Base-by-base conservation (phyloP, 2,329 filamentous ascomycete genomes). In the Orbilia oligospora region DNA sequence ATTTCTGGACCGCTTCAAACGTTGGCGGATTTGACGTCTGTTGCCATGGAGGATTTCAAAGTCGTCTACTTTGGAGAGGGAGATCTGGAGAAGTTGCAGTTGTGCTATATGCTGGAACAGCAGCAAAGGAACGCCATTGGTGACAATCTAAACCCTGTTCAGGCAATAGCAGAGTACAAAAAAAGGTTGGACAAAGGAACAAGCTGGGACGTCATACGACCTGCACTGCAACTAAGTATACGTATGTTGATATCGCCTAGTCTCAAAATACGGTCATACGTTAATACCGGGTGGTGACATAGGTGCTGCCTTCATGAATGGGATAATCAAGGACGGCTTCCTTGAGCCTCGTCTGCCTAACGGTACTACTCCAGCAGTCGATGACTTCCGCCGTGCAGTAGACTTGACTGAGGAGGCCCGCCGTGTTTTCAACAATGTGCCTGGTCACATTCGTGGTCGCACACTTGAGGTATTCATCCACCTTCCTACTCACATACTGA, bases 1-100 rank as follows among this genome's bases (percentile, higher is more conserved):
- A 80, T 82, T 53, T 81, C 80, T 6, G 81, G 81, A 0, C 81
- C 79, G 1, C 66, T 82, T n/a, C 81, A 82, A 61, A 82, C 81
- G 0, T 75, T 82, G 22, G 81, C 81, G 20, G 81, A 81, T 63
- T 71, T 82, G 30, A 82, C 81, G 0, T 81, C 81, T 8, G 76
- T 81, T 0, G 71, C 81, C 10, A 80, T 81, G 30, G 81, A 81
- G 44, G 81, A 82, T 49, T 80, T 75, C 44, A 80, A 81, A 16
- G 80, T 82, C 10, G 77, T 79, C 18, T 79, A 81, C 41, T 80
- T 82, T 67, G 79, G 80, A 12, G 63, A 58, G 9, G 67, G 51
- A 2, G 64, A 69, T 27, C 48, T 82, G 1, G 79, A 80, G 16
- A 82, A 82, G 30, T 68, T 82, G 12, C 71, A 79, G n/a, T 64